A percentile compares a stretch with the other conserved stretches of the same genome.
phyloP scores from a whole-genome alignment of 345 rosid genomes.

The Turnera subulata region DNA sequence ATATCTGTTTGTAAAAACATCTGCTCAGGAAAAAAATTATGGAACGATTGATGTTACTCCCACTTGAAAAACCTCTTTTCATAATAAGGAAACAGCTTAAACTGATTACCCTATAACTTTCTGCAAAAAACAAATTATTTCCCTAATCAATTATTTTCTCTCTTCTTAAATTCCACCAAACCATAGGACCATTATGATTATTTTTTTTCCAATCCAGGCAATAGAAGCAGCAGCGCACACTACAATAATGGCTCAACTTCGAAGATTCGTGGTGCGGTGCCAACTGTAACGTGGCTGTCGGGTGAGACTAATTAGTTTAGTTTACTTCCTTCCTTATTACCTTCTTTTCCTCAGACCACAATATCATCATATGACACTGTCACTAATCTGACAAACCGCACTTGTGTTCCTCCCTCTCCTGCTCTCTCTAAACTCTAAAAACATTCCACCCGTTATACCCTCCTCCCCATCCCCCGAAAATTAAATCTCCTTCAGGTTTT shows the following conservation, averaged over 20 bases:
- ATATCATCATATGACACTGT: background rate
- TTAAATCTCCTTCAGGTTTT: background rate
- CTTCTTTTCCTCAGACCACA: background rate
- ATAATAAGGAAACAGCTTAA: too few relatives aligned
- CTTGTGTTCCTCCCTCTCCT: background rate
- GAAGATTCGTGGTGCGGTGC: constrained; percentile 24
- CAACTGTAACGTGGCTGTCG: constrained; percentile 45
- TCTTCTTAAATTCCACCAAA: too few relatives aligned
- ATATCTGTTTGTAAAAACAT: too few relatives aligned
- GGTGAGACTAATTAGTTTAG: background rate
- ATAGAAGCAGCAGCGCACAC: background rate
- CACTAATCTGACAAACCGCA: background rate
- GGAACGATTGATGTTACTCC: too few relatives aligned
- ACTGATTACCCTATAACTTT: too few relatives aligned
- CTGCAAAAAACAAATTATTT: too few relatives aligned
- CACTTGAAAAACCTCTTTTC: too few relatives aligned
- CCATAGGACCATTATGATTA: too few relatives aligned
- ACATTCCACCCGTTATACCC: constrained; percentile 17
- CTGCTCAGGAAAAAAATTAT: too few relatives aligned
- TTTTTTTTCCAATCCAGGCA: too few relatives aligned
- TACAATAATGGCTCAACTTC: background rate
- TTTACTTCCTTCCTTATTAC: too few relatives aligned
- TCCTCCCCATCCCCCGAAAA: background rate
- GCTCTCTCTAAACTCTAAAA: background rate
- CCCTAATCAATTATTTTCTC: too few relatives aligned